phyloP scores from a whole-genome alignment of 2,329 filamentous ascomycete species.

The Penicillium thymicola region DNA sequence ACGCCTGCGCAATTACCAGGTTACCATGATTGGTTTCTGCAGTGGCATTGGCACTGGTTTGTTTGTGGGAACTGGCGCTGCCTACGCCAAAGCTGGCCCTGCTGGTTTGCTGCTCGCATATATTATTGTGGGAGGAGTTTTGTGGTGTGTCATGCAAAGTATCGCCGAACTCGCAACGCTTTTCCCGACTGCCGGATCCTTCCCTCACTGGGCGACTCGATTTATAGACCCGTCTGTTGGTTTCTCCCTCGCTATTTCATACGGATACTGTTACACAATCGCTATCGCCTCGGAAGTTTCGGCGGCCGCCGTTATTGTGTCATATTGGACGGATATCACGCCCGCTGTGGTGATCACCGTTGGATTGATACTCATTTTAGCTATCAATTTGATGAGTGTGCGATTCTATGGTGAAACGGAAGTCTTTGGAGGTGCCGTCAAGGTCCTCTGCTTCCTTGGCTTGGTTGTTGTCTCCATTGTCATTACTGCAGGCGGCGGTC shows the following conservation, averaged over 20 bases:
- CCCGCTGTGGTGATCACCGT: constrained; percentile 67
- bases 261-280: constrained; percentile 86
- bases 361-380: constrained; percentile 29
- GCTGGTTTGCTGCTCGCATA: constrained; percentile 67
- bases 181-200: constrained; percentile 88
- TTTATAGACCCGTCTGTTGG: constrained; percentile 91
- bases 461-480: constrained; percentile 32
- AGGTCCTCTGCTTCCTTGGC: constrained; percentile 32
- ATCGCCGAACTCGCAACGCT: constrained; percentile 84
- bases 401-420: constrained; percentile 35
- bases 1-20: constrained; percentile 35
- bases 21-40: constrained; percentile 35
- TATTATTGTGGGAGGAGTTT: constrained; percentile 65
- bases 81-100: constrained; percentile 68
- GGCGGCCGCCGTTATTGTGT: constrained; percentile 77
- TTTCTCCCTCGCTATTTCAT: constrained; percentile 69
- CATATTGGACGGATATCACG: constrained; percentile 68
- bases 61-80: constrained; percentile 75
- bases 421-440: constrained; percentile 31
- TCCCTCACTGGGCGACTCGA: constrained; percentile 83
- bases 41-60: constrained; percentile 64
- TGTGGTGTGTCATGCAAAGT: constrained; percentile 87
- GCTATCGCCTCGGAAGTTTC: constrained; percentile 74
- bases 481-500: constrained; percentile 34
- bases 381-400: constrained; percentile 32